These are phyloP conservation scores for Diaporthe sp. DNA, from an alignment of 2,329 filamentous ascomycete species.

Conservation along the genomic window DNA sequence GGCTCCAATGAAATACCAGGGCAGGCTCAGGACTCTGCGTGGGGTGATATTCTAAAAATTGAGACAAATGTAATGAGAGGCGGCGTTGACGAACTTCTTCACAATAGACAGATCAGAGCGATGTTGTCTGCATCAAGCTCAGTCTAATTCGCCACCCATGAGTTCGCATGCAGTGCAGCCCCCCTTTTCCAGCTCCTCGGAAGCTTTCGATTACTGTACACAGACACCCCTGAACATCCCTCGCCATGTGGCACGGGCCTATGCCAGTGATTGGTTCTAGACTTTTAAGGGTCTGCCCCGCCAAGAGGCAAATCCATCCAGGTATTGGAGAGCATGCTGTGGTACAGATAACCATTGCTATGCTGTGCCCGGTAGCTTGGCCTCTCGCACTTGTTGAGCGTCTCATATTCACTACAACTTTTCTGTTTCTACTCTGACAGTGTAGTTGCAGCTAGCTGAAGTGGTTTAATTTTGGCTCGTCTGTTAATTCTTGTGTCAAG, in stretches of 20 bases:
- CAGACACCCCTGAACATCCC: background rate
- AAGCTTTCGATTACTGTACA: conserved; percentile 19
- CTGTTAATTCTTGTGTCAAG: background rate
- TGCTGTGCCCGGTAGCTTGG: background rate
- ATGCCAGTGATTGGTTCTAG: conserved; percentile 34
- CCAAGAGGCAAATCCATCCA: conserved; percentile 14
- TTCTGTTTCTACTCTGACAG: background rate
- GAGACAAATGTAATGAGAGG: background rate
- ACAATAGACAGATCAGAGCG: background rate
- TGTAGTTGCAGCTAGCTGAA: background rate
- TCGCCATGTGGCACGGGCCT: conserved; percentile 23
- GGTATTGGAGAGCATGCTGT: background rate
- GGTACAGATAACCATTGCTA: background rate
- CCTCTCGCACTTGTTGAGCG: background rate
- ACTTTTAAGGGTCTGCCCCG: conserved; percentile 32
- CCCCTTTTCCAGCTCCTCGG: conserved; percentile 29
- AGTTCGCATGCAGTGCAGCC: conserved; percentile 23
- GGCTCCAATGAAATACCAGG: background rate
- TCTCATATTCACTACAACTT: background rate
- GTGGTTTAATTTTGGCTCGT: background rate
- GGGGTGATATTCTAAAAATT: background rate
- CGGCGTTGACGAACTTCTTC: background rate
- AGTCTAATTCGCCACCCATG: background rate
- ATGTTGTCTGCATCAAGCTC: background rate
- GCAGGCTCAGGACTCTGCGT: background rate